Evolutionary conservation across 2,329 filamentous ascomycete species (phyloP), one percentile per base, ranked within the genome.

Genomic region (Claviceps pazoutovae): DNA sequence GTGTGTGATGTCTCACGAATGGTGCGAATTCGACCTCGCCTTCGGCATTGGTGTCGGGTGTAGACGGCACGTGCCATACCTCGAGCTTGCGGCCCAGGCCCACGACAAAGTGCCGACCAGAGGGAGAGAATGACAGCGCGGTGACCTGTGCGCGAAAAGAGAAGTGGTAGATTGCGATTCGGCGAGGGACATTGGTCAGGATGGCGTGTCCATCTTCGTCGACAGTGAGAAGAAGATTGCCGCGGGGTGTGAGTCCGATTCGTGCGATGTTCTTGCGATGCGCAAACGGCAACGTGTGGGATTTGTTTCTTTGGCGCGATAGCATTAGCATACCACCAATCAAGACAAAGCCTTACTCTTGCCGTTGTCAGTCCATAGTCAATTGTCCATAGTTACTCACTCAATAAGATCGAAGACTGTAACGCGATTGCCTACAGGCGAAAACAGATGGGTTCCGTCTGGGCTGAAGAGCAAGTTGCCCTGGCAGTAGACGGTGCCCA

Each of bases 401-500:
- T 97, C 90, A 62, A 96, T 86, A 46, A 98, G 76, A 66, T 98
- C 91, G 69, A 98, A 98, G 50, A 97, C 86, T 1, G 91, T 88
- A 55, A 98, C 89, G 64, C 89, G 78, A 71, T 97, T 98, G 65
- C 93, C 93, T 50, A 98, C 93, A 7, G 93, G 94, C 45, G 93
- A 98, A 63, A 94, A 87, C 58, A 98, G 79, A 71, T 88, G 91
- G 62, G 88, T 93, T 66, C 94, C 94, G 79, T 98, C 91, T 55
- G 90, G 88, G 62, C 88, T 94, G 74, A 94, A 98, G 66, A 96
- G 79, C 63, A 98, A 80, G 68, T 97, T 98, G 71, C 94, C 93
- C 79, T 90, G 88, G 74, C 89, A 88, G 75, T 97, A 98, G 66
- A 98, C 93, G 60, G 93, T 98, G 66, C 93, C 94, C 64, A 98